These are phyloP conservation scores for Penicillium dipodomyicola DNA, from an alignment of 495 filamentous ascomycete species.

Conservation along the genomic window DNA sequence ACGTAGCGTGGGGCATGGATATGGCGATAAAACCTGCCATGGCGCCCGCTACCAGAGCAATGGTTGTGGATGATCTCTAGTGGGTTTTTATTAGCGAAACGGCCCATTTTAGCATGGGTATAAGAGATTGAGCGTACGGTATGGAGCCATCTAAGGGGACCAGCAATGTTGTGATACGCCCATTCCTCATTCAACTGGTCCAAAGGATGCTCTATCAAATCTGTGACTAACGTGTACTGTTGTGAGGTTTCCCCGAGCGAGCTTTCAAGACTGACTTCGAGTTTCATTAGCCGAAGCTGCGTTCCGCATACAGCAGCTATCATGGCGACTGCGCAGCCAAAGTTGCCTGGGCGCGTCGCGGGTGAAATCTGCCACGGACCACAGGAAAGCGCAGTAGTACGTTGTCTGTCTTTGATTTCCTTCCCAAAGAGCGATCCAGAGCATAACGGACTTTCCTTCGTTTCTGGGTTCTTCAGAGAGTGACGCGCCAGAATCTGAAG, in stretches of 20 bases:
- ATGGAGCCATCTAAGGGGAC: constrained; percentile 38
- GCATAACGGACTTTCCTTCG: constrained; percentile 17
- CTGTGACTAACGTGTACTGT: neutral
- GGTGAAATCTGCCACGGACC: constrained; percentile 38
- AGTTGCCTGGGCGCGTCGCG: neutral
- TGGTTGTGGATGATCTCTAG: constrained; percentile 18
- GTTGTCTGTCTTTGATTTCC: constrained; percentile 24
- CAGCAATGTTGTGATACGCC: constrained; percentile 25
- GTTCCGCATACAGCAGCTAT: constrained; percentile 33
- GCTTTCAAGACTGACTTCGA: constrained; percentile 19
- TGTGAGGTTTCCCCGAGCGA: neutral
- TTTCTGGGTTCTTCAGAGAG: constrained; percentile 14
- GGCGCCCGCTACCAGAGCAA: constrained; percentile 26
- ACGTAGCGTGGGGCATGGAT: constrained; percentile 18
- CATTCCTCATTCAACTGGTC: constrained; percentile 2
- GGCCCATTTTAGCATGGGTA: neutral
- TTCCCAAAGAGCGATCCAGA: constrained; percentile 32
- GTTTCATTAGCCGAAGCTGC: constrained; percentile 32
- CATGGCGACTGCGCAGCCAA: constrained; percentile 21
- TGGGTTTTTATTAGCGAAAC: constrained; percentile 6
- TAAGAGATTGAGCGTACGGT: constrained; percentile 25
- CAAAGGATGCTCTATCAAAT: constrained; percentile 22
- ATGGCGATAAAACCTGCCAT: constrained; percentile 27
- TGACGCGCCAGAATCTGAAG: constrained; percentile 28
- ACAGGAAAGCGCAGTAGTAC: constrained; percentile 29